Evolutionary conservation across 176 grass and related monocot species (phyloP), one percentile per base, ranked within the genome.

Genomic region (Oryza meridionalis): DNA sequence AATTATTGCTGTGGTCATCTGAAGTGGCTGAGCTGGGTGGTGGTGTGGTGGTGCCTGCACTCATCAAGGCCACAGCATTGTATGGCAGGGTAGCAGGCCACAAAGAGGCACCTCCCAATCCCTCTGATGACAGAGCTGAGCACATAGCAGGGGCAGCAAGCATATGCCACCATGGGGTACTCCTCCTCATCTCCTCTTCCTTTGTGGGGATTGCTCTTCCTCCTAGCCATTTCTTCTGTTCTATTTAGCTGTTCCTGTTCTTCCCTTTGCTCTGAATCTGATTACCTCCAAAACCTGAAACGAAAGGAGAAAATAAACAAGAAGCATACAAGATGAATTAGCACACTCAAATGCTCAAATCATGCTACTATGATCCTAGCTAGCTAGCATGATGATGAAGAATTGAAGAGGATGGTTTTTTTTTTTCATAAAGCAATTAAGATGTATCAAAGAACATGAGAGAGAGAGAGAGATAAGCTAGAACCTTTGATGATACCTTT

Each of bases 1-100:
- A 58, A n/a, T 62, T 22, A 75, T 61, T 45, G 17, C 37, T 77
- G 70, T 35, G 33, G 0, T 91, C 89, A 92, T 84, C 66, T 77
- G 83, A 85, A 88, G 89, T 93, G 72, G 19, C 86, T 86, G 68
- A 76, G 71, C 40, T 81, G 80, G 38, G 65, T 75, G 69, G 65
- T 75, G 69, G 78, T 83, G 61, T 90, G 85, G 5, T 77, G 87
- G 19, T 94, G 89, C 21, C 82, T 82, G 76, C 82, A 84, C 37
- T 90, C 91, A 19, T 91, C 89, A 27, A 97, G 77, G 11, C 90
- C 88, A 46, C 91, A 92, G 40, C 91, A 96, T 73, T 73, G 90
- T 82, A 96, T 76, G 50, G 78, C 72, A 49, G 94, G 94, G 72
- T 89, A 89, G 76, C 86, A 93, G 17, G 89, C 85, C 44, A 92